Evolutionary conservation across 805 yeast genomes (phyloP).

Genomic region (Metschnikowia anglica): DNA sequence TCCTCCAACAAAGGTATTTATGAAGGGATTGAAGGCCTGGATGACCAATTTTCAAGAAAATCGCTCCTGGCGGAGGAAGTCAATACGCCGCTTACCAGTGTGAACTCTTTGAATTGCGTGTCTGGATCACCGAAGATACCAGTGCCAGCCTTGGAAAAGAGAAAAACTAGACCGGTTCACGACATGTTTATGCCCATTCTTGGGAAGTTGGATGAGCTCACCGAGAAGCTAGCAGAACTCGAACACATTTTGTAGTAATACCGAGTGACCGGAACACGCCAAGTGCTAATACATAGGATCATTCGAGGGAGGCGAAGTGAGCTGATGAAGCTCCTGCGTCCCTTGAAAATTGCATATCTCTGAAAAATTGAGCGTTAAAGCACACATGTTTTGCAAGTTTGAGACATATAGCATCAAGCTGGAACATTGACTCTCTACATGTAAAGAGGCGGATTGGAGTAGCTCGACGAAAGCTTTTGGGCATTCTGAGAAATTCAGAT

Average conservation of each 20-base stretch:
- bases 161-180: conserved; percentile 41
- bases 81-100: conserved; percentile 39
- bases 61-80: conserved; percentile 18
- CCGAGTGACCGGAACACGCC: too few species aligned
- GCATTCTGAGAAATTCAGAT: too few species aligned
- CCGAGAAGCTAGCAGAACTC: conserved; percentile 42
- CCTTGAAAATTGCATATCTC: too few species aligned
- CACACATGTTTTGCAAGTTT: too few species aligned
- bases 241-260: conserved; percentile 17
- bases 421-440: too few species aligned
- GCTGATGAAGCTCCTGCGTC: too few species aligned
- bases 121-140: conserved; percentile 8
- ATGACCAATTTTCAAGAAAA: conserved; percentile 6
- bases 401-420: too few species aligned
- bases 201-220: conserved; percentile 45
- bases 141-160: conserved; percentile 11
- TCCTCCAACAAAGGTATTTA: background rate
- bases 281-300: too few species aligned
- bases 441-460: too few species aligned
- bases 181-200: conserved; percentile 59
- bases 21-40: conserved; percentile 4
- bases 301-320: too few species aligned
- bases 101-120: conserved; percentile 27
- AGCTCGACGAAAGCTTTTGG: too few species aligned
- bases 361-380: too few species aligned